phyloP scores from a whole-genome alignment of 805 yeast species.

The Alloascoidea africana region DNA sequence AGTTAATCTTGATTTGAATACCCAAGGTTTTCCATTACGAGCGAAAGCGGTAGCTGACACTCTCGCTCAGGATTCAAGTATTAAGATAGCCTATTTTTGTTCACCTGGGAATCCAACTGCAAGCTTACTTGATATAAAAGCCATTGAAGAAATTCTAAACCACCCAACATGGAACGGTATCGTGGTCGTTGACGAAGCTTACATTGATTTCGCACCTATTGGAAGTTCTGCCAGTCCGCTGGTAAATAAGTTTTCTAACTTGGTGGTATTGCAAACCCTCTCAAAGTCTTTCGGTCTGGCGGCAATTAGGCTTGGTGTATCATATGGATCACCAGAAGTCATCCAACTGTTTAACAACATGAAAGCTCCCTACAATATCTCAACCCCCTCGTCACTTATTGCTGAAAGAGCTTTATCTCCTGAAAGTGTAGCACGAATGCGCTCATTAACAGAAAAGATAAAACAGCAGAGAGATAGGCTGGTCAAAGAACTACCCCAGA shows the following conservation, averaged over 20 bases:
- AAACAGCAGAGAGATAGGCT: constrained; percentile 40
- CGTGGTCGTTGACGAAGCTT: constrained; percentile 88
- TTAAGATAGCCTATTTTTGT: constrained; percentile 72
- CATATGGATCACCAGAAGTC: constrained; percentile 47
- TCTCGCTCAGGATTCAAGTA: constrained; percentile 37
- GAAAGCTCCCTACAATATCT: constrained; percentile 94
- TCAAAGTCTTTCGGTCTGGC: constrained; percentile 96
- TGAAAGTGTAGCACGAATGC: constrained; percentile 46
- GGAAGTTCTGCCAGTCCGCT: constrained; percentile 63
- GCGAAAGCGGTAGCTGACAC: constrained; percentile 35
- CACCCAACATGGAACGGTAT: constrained; percentile 52
- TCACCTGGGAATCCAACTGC: constrained; percentile 98
- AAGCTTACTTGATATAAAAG: constrained; percentile 31
- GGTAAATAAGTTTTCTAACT: constrained; percentile 68
- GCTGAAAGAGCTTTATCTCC: constrained; percentile 59
- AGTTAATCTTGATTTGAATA: constrained; percentile 50
- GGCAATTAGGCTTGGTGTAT: constrained; percentile 80
- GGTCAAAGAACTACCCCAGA: constrained; percentile 32
- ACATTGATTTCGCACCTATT: constrained; percentile 64
- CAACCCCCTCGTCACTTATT: constrained; percentile 60
- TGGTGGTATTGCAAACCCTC: constrained; percentile 81
- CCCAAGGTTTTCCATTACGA: constrained; percentile 37
- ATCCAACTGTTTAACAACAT: constrained; percentile 65
- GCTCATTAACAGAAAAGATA: constrained; percentile 31
- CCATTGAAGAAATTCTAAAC: constrained; percentile 32